Evolutionary conservation across 768 basidiomycete genomes (phyloP).

Genomic region (Tylopilus rubrobrunneus): DNA sequence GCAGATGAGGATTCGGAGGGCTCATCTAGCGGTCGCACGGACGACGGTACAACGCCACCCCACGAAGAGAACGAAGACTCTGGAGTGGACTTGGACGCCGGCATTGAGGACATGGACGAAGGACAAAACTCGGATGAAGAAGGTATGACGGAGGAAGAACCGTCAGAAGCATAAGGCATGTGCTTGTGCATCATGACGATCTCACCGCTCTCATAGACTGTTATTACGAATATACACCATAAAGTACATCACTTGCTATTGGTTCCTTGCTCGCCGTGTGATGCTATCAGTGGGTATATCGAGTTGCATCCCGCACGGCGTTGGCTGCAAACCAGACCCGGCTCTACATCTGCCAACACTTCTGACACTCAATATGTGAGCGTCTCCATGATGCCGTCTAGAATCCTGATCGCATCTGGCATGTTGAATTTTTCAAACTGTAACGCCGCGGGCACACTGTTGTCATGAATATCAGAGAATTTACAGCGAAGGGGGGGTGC

Average conservation of each 20-base stretch:
- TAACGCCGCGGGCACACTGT: constrained; percentile 76
- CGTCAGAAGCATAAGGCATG: constrained; percentile 16
- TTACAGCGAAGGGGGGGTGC: constrained; percentile 31
- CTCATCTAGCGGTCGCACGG: constrained; percentile 30
- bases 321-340: not conserved
- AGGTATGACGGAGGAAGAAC: constrained; percentile 49
- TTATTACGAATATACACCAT: not conserved
- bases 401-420: constrained; percentile 78
- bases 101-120: constrained; percentile 41
- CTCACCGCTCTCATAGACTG: not conserved
- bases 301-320: not conserved
- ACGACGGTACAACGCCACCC: constrained; percentile 27
- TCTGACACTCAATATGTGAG: constrained; percentile 51
- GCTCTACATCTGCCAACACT: no score
- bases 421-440: constrained; percentile 92
- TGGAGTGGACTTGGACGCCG: constrained; percentile 35
- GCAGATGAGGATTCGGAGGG: constrained; percentile 35
- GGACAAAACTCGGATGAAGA: constrained; percentile 40
- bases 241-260: not conserved
- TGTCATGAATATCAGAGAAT: constrained; percentile 1
- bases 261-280: not conserved
- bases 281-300: constrained; percentile 1
- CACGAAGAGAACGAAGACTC: constrained; percentile 41
- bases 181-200: not conserved
- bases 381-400: constrained; percentile 84